Evolutionary conservation across 495 filamentous ascomycete species (phyloP).

Genomic region (Glonium stellatum): DNA sequence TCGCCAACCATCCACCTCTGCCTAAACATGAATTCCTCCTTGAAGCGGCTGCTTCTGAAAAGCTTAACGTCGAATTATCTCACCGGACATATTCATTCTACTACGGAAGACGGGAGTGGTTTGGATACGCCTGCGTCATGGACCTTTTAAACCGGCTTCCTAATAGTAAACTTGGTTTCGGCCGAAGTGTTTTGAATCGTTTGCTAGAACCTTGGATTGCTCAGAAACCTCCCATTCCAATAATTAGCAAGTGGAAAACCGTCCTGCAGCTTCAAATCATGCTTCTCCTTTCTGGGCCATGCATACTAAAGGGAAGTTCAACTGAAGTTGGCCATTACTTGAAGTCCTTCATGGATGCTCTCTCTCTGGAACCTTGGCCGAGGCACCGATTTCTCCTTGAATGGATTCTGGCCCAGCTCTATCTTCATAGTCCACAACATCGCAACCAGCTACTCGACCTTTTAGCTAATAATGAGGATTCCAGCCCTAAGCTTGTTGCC

Average conservation of each 20-base stretch:
- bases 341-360: slow-evolving; percentile 26
- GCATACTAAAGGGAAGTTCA: slow-evolving; percentile 1
- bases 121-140: slow-evolving; percentile 40
- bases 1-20: slow-evolving; percentile 31
- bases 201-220: slow-evolving; percentile 37
- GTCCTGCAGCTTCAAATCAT: slow-evolving; percentile 41
- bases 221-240: slow-evolving; percentile 36
- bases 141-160: slow-evolving; percentile 39
- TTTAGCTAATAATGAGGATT: slow-evolving; percentile 27
- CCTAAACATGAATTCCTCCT: slow-evolving; percentile 36
- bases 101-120: slow-evolving; percentile 35
- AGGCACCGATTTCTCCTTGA: slow-evolving; percentile 41
- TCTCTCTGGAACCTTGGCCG: slow-evolving; percentile 41
- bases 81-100: slow-evolving; percentile 35
- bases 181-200: slow-evolving; percentile 28
- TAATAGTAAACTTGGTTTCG: slow-evolving; percentile 16
- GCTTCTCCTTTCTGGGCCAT: slow-evolving; percentile 34
- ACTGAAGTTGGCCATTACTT: slow-evolving; percentile 21
- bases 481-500: slow-evolving; percentile 38
- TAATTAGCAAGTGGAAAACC: slow-evolving; percentile 42
- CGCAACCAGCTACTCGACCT: slow-evolving; percentile 12
- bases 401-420: slow-evolving; percentile 40
- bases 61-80: slow-evolving; percentile 24
- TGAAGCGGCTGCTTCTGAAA: slow-evolving; percentile 28
- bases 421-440: slow-evolving; percentile 28